phyloP scores from a whole-genome alignment of 164 flowering plant species.

The Sedum album region DNA sequence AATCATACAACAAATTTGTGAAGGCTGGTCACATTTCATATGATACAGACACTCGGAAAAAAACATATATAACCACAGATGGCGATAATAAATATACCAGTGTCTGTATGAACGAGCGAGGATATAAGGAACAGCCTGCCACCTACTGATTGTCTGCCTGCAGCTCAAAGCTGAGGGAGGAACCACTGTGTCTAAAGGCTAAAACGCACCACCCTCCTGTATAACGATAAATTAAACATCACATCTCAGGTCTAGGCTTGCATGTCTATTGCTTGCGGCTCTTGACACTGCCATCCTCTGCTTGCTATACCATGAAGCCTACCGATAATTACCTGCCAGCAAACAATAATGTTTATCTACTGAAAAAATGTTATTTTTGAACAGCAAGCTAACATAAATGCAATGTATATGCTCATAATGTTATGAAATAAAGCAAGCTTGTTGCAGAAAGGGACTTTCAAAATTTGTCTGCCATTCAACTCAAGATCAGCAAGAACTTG shows the following conservation, averaged over 20 bases:
- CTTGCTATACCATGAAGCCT: conserved; percentile 52
- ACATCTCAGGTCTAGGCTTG: conserved; percentile 36
- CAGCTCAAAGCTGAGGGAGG: conserved; percentile 31
- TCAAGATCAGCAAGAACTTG: conserved; percentile 48
- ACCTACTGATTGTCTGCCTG: conserved; percentile 86
- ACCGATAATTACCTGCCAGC: conserved; percentile 18
- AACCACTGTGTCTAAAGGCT: conserved; percentile 55
- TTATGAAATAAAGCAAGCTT: conserved; percentile 55
- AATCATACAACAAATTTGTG: conserved; percentile 44
- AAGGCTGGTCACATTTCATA: conserved; percentile 31
- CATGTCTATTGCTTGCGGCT: conserved; percentile 58
- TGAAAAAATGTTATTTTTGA: too few species aligned
- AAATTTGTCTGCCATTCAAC: conserved; percentile 55
- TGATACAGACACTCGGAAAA: neutral
- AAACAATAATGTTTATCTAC: too few species aligned
- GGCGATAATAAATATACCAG: conserved; percentile 23
- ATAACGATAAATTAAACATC: conserved; percentile 59
- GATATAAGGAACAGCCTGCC: conserved; percentile 71
- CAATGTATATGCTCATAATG: conserved; percentile 28
- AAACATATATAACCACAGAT: neutral
- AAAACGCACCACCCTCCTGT: conserved; percentile 50
- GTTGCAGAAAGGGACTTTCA: conserved; percentile 62
- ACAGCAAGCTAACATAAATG: neutral
- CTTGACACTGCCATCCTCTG: conserved; percentile 72
- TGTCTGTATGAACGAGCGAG: conserved; percentile 52